Percentiles rank a stretch among this genome's conserved stretches.
Evolutionary conservation across 805 yeast species (phyloP).

Genomic region (Maudiozyma barnettii): DNA sequence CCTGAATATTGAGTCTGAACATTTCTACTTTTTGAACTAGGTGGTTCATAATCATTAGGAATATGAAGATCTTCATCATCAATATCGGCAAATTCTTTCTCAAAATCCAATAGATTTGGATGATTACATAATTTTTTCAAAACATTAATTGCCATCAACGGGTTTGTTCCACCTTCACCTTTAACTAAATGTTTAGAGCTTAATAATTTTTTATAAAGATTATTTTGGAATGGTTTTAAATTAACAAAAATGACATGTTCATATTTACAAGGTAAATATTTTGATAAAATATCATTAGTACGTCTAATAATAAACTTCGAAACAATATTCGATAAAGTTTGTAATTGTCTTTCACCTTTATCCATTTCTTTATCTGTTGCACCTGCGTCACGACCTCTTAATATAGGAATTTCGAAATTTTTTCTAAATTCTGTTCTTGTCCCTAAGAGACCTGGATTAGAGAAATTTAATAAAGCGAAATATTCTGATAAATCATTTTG

Average conservation of each 20-base stretch:
- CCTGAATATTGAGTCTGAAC: slow-evolving; percentile 78
- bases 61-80: slow-evolving; percentile 49
- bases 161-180: slow-evolving; percentile 38
- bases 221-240: slow-evolving; percentile 65
- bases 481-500: slow-evolving; percentile 93
- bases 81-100: slow-evolving; percentile 54
- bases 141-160: slow-evolving; percentile 80
- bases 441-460: slow-evolving; percentile 90
- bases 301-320: slow-evolving; percentile 87
- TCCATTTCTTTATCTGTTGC: slow-evolving; percentile 73
- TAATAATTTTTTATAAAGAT: slow-evolving; percentile 62
- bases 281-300: slow-evolving; percentile 88
- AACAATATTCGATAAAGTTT: slow-evolving; percentile 64
- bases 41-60: slow-evolving; percentile 58
- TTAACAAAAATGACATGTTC: slow-evolving; percentile 95
- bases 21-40: slow-evolving; percentile 33
- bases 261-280: slow-evolving; percentile 89
- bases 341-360: slow-evolving; percentile 58
- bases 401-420: slow-evolving; percentile 71
- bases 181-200: slow-evolving; percentile 60
- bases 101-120: slow-evolving; percentile 73
- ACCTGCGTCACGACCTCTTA: slow-evolving; percentile 80
- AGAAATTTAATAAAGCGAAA: slow-evolving; percentile 80
- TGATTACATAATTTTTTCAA: slow-evolving; percentile 89
- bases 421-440: slow-evolving; percentile 74